These are phyloP conservation scores for Barnettozyma botsteinii DNA, from an alignment of 805 yeast genomes.

Conservation along the genomic window DNA sequence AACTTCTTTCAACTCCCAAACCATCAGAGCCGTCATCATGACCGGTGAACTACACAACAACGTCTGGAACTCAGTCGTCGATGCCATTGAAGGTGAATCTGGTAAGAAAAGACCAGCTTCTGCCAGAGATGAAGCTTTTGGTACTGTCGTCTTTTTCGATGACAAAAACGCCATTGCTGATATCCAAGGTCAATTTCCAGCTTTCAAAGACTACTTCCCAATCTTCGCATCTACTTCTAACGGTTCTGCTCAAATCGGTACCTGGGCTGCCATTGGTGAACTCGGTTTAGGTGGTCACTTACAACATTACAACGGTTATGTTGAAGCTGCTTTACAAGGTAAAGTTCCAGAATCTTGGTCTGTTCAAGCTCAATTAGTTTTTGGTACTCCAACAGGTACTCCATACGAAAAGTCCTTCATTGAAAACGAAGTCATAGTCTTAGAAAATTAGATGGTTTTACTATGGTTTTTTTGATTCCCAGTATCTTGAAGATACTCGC, in stretches of 20 bases:
- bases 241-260: constrained; percentile 45
- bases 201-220: constrained; percentile 40
- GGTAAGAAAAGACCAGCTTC: constrained; percentile 39
- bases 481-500: too few species aligned
- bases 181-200: constrained; percentile 39
- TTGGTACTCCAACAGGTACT: constrained; percentile 38
- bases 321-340: constrained; percentile 36
- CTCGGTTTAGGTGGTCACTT: constrained; percentile 45
- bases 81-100: constrained; percentile 31
- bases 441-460: constrained; percentile 11
- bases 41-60: constrained; percentile 40
- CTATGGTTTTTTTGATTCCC: too few species aligned
- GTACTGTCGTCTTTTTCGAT: constrained; percentile 45
- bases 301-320: constrained; percentile 46
- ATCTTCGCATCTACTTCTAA: constrained; percentile 41
- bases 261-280: constrained; percentile 43
- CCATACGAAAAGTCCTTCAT: constrained; percentile 37
- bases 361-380: constrained; percentile 44
- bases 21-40: constrained; percentile 41
- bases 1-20: constrained; percentile 47
- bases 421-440: constrained; percentile 37
- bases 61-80: constrained; percentile 40
- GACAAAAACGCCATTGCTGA: constrained; percentile 35
- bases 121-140: constrained; percentile 40
- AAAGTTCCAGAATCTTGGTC: constrained; percentile 39